Percentiles rank a stretch among this genome's conserved stretches.
phyloP scores from a whole-genome alignment of 805 yeast genomes.

The Martiniozyma abietophila region DNA sequence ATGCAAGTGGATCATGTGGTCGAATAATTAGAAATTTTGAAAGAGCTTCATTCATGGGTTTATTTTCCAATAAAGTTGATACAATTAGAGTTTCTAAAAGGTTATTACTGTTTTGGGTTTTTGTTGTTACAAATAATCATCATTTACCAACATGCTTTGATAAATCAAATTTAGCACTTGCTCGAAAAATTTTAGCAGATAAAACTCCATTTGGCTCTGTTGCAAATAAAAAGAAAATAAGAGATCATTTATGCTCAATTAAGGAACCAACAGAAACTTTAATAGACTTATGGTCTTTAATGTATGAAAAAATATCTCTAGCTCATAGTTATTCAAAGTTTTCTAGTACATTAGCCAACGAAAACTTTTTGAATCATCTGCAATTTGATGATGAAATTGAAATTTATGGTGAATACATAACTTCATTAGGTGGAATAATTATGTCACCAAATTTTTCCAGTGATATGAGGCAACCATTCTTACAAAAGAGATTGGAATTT shows the following conservation, averaged over 20 bases:
- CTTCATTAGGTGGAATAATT: slow-evolving; percentile 60
- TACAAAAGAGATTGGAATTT: slow-evolving; percentile 19
- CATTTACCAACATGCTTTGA: slow-evolving; percentile 21
- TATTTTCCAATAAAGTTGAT: slow-evolving; percentile 43
- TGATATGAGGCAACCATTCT: slow-evolving; percentile 21
- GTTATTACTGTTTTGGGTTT: slow-evolving; percentile 26
- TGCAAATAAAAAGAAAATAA: slow-evolving; percentile 61
- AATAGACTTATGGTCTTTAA: slow-evolving; percentile 32
- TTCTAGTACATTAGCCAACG: slow-evolving; percentile 2
- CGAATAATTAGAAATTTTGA: slow-evolving; percentile 35
- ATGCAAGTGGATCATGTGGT: slow-evolving; percentile 22
- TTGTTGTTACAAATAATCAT: slow-evolving; percentile 14
- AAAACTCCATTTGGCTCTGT: slow-evolving; percentile 60
- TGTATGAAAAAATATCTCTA: slow-evolving; percentile 31
- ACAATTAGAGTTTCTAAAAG: slow-evolving; percentile 38
- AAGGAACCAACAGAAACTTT: slow-evolving; percentile 31
- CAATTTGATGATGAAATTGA: slow-evolving; percentile 14
- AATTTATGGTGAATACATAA: slow-evolving; percentile 64
- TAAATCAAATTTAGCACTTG: slow-evolving; percentile 29
- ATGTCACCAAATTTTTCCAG: slow-evolving; percentile 25
- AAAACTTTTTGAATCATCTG: slow-evolving; percentile 4
- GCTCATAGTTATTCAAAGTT: slow-evolving; percentile 7
- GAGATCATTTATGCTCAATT: slow-evolving; percentile 30
- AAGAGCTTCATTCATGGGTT: slow-evolving; percentile 39
- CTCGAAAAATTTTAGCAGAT: slow-evolving; percentile 40